These are phyloP conservation scores for Crucibulum laeve DNA, from an alignment of 768 basidiomycete species.

Conservation along the genomic window DNA sequence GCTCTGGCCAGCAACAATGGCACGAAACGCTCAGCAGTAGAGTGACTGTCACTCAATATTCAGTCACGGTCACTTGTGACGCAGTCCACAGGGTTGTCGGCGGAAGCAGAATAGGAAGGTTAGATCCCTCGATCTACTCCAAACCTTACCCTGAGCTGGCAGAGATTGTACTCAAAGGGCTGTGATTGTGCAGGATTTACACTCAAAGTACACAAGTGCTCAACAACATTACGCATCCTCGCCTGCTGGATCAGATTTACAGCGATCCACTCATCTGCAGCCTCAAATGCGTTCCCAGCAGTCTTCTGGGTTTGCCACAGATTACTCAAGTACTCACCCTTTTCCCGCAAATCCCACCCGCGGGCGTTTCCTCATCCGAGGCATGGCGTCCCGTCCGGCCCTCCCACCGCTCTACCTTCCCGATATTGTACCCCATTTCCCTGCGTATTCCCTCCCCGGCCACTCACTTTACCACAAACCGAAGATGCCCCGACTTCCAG, in stretches of 20 bases:
- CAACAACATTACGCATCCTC: too few species aligned
- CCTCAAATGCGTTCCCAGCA: too few species aligned
- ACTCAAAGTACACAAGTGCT: too few species aligned
- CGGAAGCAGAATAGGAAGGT: background rate
- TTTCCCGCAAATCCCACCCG: background rate
- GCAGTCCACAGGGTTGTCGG: background rate
- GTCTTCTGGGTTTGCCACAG: too few species aligned
- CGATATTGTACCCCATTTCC: background rate
- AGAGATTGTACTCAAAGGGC: too few species aligned
- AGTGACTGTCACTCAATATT: slow-evolving; percentile 15
- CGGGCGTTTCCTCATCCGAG: slow-evolving; percentile 2
- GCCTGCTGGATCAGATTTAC: too few species aligned
- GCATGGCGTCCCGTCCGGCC: background rate
- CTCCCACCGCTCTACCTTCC: background rate
- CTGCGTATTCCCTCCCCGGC: background rate
- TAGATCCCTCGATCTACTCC: too few species aligned
- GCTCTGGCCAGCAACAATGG: slow-evolving; percentile 38
- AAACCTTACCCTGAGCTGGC: too few species aligned
- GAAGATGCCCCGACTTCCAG: slow-evolving; percentile 16
- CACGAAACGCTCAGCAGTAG: slow-evolving; percentile 24
- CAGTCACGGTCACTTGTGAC: background rate
- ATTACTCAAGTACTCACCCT: slow-evolving; percentile 4
- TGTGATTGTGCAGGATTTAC: too few species aligned
- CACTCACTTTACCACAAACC: slow-evolving; percentile 4
- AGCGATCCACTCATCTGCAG: too few species aligned